Base-by-base conservation (phyloP, 2,329 filamentous ascomycete species). In the Grosmannia huntii region DNA sequence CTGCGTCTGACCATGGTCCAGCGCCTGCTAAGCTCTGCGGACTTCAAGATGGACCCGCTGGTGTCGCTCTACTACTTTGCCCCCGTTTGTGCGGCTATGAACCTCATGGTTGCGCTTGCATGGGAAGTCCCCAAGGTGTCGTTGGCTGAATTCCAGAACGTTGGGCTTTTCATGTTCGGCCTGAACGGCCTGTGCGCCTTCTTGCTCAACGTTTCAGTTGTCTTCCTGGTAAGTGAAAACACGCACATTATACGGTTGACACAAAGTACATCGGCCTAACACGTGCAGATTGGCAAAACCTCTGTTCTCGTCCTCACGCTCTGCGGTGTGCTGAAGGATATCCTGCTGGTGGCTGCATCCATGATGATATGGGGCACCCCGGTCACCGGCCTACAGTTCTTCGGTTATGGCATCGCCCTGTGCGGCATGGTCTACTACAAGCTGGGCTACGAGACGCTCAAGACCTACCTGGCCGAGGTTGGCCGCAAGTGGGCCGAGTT, bases 11-110 rank as follows among this genome's bases (percentile, higher is more conserved):
- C 87, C 75, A 85, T 94, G 84, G 87, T 94, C 57, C 85, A 92
- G 76, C 84, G 85, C 60, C 79, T 94, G 52, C 81, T 94, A 65
- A 90, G 85, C 76, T 88, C 85, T 49, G 79, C 85, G 55, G 88
- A 92, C 73, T 92, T 87, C 81, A 92, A 92, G 82, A 94, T 94
- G 89, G 89, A 94, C 70, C 89, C 89, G 21, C 77, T 94, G 25
- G 89, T 94, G 58, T 94, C 89, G 33, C 82, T 94, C 14, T 94
- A 94, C 81, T 94, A 94, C 78, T 94, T 91, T 66, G 89, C 89
- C 2, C 89, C 89, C 19, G 84, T 90, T 59, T 94, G 89, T 72
- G 89, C 89, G 53, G 74, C 82, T 69, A 90, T 94, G 83, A 94
- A 94, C 76, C 82, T 85, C 65, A 68, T 82, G 14, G 81, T 90